Percentiles rank a stretch among this genome's conserved stretches.
Conservation (phyloP, 331 rosid genomes). For the Pyrus hybrid region DNA sequence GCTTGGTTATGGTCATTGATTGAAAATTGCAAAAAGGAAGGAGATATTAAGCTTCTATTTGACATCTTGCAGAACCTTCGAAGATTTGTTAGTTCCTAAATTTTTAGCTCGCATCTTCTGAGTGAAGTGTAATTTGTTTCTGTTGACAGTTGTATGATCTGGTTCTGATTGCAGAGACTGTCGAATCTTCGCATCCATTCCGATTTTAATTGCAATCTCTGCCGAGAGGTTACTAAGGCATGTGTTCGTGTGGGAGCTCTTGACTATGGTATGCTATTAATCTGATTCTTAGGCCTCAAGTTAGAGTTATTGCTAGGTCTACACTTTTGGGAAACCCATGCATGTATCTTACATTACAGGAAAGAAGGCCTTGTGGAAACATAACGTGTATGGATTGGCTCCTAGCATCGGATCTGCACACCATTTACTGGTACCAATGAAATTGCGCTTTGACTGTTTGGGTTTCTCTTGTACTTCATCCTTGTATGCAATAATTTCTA, state of each 20-base stretch:
- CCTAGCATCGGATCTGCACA: slow-evolving; percentile 75
- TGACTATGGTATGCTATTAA: slow-evolving; percentile 47
- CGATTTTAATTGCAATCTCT: slow-evolving; percentile 65
- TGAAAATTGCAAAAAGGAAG: slow-evolving; percentile 54
- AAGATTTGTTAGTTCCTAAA: slow-evolving; percentile 57
- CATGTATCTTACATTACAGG: slow-evolving; percentile 35
- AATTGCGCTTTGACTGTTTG: not conserved
- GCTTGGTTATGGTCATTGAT: slow-evolving; percentile 93
- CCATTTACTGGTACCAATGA: slow-evolving; percentile 60
- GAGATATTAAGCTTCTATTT: slow-evolving; percentile 66
- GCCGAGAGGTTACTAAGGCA: slow-evolving; percentile 78
- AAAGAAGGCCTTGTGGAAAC: slow-evolving; percentile 84
- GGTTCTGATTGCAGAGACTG: slow-evolving; percentile 57
- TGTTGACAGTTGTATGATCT: slow-evolving; percentile 10
- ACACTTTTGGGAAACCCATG: not conserved
- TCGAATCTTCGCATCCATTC: slow-evolving; percentile 80
- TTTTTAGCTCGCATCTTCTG: slow-evolving; percentile 2
- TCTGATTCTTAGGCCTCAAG: not conserved
- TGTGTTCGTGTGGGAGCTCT: slow-evolving; percentile 72
- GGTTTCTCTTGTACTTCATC: slow-evolving; percentile 5
- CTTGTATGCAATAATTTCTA: slow-evolving; percentile 16
- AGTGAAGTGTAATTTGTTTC: not conserved
- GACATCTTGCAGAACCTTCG: slow-evolving; percentile 70
- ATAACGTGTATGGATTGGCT: slow-evolving; percentile 68
- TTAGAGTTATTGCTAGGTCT: not conserved